Evolutionary conservation across 1,284 basidiomycete genomes (phyloP).

Genomic region (Peniophora sp.): DNA sequence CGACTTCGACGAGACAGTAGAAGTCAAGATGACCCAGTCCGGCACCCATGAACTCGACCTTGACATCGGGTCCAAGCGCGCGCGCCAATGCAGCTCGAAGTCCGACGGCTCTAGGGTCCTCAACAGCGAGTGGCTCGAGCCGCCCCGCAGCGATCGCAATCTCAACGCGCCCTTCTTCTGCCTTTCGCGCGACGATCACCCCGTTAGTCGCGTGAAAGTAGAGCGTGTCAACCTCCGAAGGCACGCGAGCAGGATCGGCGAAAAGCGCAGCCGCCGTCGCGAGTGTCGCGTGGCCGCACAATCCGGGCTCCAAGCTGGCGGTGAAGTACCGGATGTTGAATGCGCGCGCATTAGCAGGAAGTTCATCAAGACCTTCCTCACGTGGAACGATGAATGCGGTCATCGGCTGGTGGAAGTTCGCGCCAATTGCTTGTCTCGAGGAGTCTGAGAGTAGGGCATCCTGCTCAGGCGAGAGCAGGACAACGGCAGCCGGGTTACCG

Average conservation of each 20-base stretch:
- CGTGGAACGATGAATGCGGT: constrained; percentile 29
- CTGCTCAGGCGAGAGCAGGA: constrained; percentile 23
- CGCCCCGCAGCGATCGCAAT: neutral
- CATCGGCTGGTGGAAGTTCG: constrained; percentile 42
- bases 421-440: constrained; percentile 27
- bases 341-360: constrained; percentile 2
- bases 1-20: neutral
- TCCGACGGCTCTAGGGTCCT: neutral
- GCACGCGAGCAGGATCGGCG: neutral
- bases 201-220: neutral
- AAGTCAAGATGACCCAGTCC: neutral
- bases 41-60: neutral
- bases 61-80: neutral
- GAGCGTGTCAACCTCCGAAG: neutral
- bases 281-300: neutral
- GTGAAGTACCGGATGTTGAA: constrained; percentile 2
- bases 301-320: neutral
- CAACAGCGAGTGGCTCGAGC: neutral
- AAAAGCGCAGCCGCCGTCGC: neutral
- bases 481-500: constrained; percentile 47
- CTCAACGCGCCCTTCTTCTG: neutral
- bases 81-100: neutral
- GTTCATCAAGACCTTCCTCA: too few species aligned
- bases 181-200: neutral
- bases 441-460: constrained; percentile 14